These are phyloP conservation scores for Arachnomyces sp. DNA, from an alignment of 2,329 filamentous ascomycete genomes.

Conservation along the genomic window DNA sequence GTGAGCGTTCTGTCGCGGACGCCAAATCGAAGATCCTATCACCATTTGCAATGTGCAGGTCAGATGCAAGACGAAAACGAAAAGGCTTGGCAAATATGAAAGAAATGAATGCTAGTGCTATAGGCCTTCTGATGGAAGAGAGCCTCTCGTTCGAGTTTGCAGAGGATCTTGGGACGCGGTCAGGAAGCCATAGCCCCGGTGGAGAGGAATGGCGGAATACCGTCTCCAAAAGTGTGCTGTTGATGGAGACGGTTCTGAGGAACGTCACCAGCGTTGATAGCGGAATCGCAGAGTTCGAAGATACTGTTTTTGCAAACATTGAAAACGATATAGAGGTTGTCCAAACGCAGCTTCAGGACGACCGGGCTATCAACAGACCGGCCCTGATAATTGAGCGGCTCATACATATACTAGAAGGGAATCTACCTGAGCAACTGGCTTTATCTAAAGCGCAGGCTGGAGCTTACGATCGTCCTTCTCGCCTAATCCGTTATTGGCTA, in stretches of 20 bases:
- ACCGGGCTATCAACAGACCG: conserved; percentile 22
- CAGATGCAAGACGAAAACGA: conserved; percentile 69
- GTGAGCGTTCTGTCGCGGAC: conserved; percentile 62
- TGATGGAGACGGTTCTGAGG: conserved; percentile 79
- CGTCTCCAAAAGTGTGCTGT: conserved; percentile 68
- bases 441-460: conserved; percentile 50
- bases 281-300: conserved; percentile 47
- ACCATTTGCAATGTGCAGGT: conserved; percentile 66
- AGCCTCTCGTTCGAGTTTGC: conserved; percentile 62
- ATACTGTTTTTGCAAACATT: conserved; percentile 49
- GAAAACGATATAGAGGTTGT: conserved; percentile 55
- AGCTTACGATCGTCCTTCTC: conserved; percentile 67
- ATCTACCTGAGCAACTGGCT: conserved; percentile 60
- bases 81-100: conserved; percentile 63
- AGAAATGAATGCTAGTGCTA: conserved; percentile 73
- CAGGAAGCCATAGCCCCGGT: conserved; percentile 16
- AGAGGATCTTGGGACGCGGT: conserved; percentile 46
- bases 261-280: conserved; percentile 60
- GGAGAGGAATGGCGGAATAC: conserved; percentile 60
- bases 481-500: conserved; percentile 79
- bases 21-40: conserved; percentile 67
- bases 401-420: conserved; percentile 55
- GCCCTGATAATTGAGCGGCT: conserved; percentile 28
- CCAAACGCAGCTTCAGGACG: conserved; percentile 39
- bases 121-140: conserved; percentile 83